Evolutionary conservation across 1,139 yeast genomes (phyloP), one percentile per base, ranked within the genome.

Genomic region (Meyerozyma elateridarum): DNA sequence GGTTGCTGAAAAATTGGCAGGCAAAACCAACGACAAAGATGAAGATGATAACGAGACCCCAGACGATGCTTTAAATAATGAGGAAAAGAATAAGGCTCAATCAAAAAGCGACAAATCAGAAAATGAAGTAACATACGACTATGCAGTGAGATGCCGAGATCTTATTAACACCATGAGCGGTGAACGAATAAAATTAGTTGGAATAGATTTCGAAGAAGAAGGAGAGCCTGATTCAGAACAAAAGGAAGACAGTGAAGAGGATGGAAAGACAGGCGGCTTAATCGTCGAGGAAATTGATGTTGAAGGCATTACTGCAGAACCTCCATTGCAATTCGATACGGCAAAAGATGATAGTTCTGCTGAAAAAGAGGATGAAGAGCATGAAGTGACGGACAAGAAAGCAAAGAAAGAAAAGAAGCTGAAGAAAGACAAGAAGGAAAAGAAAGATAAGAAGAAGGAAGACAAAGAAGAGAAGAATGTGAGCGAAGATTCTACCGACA

Each of bases 61-160:
- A 33, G 48, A 45, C 13, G 42, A 44, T 20, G 44, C 25, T 11
- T 14, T 41, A 14, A 40, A 42, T 18, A 44, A 46, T 24, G 39
- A 40, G 13, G 40, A 26, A 22, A 28, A 32, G 42, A 43, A 27
- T 34, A 35, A 19, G 31, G 38, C 29, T 7, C 32, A 26, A 6
- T 20, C 14, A 12, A 33, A 33, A 40, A 36, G 38, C 36, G 24
- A 35, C 30, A 22, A 36, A 36, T 6, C 39, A 26, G 34, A 35
- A 26, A 38, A 44, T 11, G 48, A 38, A 20, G 42, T 41, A 6
- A 52, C 52, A 18, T 47, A 52, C 22, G 67, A 64, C 21, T 68
- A 63, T 40, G 79, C 73, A 1, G 44, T 54, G 8, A 59, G 76
- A 44, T 76, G 79, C 20, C 56, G 61, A 42, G 54, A 49, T 25